Evolutionary conservation across 2,329 filamentous ascomycete genomes (phyloP).

Genomic region (Tetracladium maxilliforme): DNA sequence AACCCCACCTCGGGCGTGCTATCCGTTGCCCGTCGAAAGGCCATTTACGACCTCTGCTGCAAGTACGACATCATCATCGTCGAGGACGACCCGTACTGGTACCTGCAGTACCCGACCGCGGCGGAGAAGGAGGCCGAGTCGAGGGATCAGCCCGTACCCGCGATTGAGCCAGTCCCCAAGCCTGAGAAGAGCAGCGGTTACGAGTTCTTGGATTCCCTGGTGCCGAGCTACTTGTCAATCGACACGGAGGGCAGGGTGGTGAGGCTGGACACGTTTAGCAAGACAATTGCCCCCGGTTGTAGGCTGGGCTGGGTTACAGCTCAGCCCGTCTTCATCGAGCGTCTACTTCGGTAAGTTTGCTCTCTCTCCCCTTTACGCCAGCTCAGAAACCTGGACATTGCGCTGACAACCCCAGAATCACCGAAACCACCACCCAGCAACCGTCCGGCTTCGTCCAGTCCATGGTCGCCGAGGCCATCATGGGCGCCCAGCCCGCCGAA

Average conservation of each 20-base stretch:
- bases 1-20: conserved; percentile 74
- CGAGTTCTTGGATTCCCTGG: conserved; percentile 67
- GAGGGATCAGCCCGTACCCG: conserved; percentile 15
- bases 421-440: conserved; percentile 66
- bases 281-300: conserved; percentile 81
- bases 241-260: conserved; percentile 80
- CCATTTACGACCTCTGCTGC: conserved; percentile 68
- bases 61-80: conserved; percentile 81
- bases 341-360: conserved; percentile 39
- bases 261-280: conserved; percentile 85
- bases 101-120: conserved; percentile 74
- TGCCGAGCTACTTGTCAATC: conserved; percentile 67
- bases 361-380: not conserved
- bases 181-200: conserved; percentile 44
- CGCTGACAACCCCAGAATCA: conserved; percentile 46
- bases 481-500: conserved; percentile 49
- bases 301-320: conserved; percentile 84
- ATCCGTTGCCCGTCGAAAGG: conserved; percentile 56
- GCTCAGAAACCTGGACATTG: not conserved
- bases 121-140: conserved; percentile 19
- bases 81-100: conserved; percentile 95
- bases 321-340: conserved; percentile 64
- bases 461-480: conserved; percentile 62
- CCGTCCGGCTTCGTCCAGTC: conserved; percentile 83
- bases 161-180: conserved; percentile 8